Conservation (phyloP, 805 yeast species). For the Ogataea sp. region DNA sequence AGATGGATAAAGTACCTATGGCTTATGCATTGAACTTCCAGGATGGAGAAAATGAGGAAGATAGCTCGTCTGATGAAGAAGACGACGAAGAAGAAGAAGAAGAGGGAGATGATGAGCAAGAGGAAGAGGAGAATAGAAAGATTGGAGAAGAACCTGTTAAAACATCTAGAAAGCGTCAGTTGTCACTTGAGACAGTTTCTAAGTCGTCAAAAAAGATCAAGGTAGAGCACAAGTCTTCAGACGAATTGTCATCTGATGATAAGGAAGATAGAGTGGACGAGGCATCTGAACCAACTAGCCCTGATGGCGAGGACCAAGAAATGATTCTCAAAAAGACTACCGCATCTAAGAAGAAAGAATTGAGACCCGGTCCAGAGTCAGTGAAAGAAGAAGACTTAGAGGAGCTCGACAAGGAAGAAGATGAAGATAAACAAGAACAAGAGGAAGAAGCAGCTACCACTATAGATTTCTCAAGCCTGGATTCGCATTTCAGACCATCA, state of each 20-base stretch:
- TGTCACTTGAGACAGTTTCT: too few species aligned
- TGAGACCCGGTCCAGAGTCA: too few species aligned
- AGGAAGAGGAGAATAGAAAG: conserved; percentile 22
- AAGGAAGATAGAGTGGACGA: conserved; percentile 8
- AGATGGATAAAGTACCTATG: conserved; percentile 35
- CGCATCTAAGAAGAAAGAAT: not conserved
- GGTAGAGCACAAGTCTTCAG: conserved; percentile 1
- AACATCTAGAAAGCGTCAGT: conserved; percentile 5
- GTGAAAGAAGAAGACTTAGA: not conserved
- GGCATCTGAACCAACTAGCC: conserved; percentile 17
- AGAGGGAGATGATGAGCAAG: conserved; percentile 18
- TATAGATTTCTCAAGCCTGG: conserved; percentile 16
- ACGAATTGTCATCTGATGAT: conserved; percentile 15
- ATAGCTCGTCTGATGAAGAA: conserved; percentile 17
- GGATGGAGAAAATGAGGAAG: conserved; percentile 26
- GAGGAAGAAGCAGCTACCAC: conserved; percentile 14
- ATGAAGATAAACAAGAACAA: conserved; percentile 17
- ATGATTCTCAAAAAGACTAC: not conserved
- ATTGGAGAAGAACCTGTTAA: too few species aligned
- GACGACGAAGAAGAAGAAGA: conserved; percentile 15
- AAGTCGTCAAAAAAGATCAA: conserved; percentile 1
- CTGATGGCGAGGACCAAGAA: conserved; percentile 9
- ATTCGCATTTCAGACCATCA: conserved; percentile 41
- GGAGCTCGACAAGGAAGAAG: conserved; percentile 3
- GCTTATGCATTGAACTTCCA: conserved; percentile 46